Evolutionary conservation across 2,329 filamentous ascomycete genomes (phyloP), one percentile per base, ranked within the genome.

Genomic region (Claviceps quebecensis): DNA sequence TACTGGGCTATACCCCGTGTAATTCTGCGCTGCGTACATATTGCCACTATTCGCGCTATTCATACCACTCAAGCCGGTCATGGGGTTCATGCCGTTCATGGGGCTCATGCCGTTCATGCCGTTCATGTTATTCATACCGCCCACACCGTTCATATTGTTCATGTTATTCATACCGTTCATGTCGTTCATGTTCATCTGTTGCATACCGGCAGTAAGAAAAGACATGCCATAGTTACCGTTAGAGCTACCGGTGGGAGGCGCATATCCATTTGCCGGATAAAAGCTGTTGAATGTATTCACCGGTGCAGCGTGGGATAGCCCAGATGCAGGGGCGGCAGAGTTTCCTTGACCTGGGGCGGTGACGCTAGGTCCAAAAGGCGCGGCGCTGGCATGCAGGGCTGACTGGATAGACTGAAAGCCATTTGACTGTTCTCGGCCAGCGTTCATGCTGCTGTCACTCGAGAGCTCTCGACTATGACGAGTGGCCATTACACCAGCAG

Each of bases 391-490:
- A 60, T 96, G 90, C 39, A 96, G 74, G 45, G 80, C 80, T 45
- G 87, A 87, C 53, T 83, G 77, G 54, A 84, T 76, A 0, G 78
- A 78, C 52, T 75, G 80, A 59, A 75, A 83, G 51, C 68, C 71
- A 59, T 63, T 65, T 29, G 63, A 56, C 56, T 73, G 71, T 48
- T 76, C 73, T 29, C 72, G 72, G 43, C 60, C 66, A 34, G 64
- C 63, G 45, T 61, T 62, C 49, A 67, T 59, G 56, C 63, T 67
- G 56, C 62, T 69, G 52, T 78, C 76, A 40, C 67, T 68, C 11
- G 82, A 81, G 26, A 88, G 70, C 63, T 91, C 86, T 53, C 86
- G 83, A 65, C 76, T 86, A 63, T 89, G 85, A 55, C 85, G 83
- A 59, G 79, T 78, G 52, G 75, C 75, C 50, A 84, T 67, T 19